These are phyloP conservation scores for Phytophthora macrochlamydospora DNA, from an alignment of 352 stramenopile genomes.

Conservation along the genomic window DNA sequence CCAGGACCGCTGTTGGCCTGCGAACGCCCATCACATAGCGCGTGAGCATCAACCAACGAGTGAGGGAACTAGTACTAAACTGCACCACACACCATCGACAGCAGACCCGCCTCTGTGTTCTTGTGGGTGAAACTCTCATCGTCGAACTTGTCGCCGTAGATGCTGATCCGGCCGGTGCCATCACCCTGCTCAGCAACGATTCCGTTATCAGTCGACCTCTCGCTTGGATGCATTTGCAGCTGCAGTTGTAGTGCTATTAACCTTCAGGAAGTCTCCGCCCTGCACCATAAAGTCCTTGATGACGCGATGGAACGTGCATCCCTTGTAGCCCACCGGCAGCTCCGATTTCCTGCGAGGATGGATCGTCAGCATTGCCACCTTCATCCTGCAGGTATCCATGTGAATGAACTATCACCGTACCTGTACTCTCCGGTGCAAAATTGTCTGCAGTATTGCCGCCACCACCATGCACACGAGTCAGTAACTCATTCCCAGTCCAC, in stretches of 20 bases:
- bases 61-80: slow-evolving; percentile 1
- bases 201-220: background rate
- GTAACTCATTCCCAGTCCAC: too few relatives aligned
- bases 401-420: slow-evolving; percentile 34
- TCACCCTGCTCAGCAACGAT: slow-evolving; percentile 49
- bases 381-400: background rate
- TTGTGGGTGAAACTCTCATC: slow-evolving; percentile 88
- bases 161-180: slow-evolving; percentile 83
- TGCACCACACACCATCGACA: slow-evolving; percentile 73
- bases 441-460: slow-evolving; percentile 60
- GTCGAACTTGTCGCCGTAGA: slow-evolving; percentile 89
- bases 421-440: slow-evolving; percentile 97
- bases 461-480: slow-evolving; percentile 4
- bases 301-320: slow-evolving; percentile 85
- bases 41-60: background rate
- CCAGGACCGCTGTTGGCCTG: slow-evolving; percentile 94
- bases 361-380: slow-evolving; percentile 3
- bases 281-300: slow-evolving; percentile 95
- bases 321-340: slow-evolving; percentile 90
- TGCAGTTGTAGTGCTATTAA: slow-evolving; percentile 6
- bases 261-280: slow-evolving; percentile 88
- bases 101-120: slow-evolving; percentile 75
- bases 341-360: slow-evolving; percentile 69
- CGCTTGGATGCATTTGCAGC: background rate
- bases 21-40: background rate